Base-by-base conservation (phyloP, 495 filamentous ascomycete species). In the Podospora pseudoanserina region DNA sequence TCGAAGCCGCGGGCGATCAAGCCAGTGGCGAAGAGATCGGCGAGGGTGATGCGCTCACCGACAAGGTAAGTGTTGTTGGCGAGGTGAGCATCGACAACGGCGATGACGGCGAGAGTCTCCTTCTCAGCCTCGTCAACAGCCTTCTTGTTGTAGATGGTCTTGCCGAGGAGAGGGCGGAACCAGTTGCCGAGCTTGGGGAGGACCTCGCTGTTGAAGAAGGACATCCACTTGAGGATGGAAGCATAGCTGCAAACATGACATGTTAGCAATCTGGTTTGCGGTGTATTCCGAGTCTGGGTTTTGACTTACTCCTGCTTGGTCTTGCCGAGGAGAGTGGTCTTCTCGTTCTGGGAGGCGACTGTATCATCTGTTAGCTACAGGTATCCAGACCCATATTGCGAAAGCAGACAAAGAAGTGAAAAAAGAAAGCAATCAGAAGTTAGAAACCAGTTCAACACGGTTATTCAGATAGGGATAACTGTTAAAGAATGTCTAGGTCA, bases 311-410 rank as follows among this genome's bases (percentile, higher is more conserved):
- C 95, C 84, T 98, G 93, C 90, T 99, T 99, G 83, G 94, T 98
- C 88, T 97, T 97, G 76, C 95, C 95, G 69, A 99, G 86, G 63
- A 99, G 92, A 71, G 93, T 94, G 71, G 96, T 99, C 89, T 97
- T 98, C 89, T 98, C 95, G 81, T 99, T 98, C 85, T 99, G 95
- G 74, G 95, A 97, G 77, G 95, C 92, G 76, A 99, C 95, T 99
- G 53, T 68, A 27, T 44, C 34, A 28, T 62, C 27, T 66, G 71
- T 77, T 83, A 79, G 86, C 78, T 63, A 61, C 5, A 53, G 66
- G 60, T 68, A 68, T 67, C 72, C 39, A 63, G 72, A 74, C 69
- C 70, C 74, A 62, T 27, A 53, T 68, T 61, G 65, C 64, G 66
- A 59, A 73, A 61, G 30, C 62, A 60, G 58, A 54, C 60, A 66